A percentile compares a stretch with the other conserved stretches of the same genome.
phyloP scores from a whole-genome alignment of 768 basidiomycete genomes.

The Tephrocybe rancida region DNA sequence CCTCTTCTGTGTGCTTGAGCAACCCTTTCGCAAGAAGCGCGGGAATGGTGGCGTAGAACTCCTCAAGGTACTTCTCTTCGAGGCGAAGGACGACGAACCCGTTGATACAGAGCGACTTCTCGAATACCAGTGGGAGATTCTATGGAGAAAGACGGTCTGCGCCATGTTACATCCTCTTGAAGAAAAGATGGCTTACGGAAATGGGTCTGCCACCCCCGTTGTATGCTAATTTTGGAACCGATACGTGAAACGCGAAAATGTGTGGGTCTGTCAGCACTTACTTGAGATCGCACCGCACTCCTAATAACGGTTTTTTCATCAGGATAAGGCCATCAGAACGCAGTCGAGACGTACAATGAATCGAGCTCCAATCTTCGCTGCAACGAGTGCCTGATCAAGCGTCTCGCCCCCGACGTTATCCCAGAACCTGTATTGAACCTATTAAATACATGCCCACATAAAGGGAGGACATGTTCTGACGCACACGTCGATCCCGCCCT shows the following conservation, averaged over 20 bases:
- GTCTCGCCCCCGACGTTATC: slow-evolving; percentile 63
- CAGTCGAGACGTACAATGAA: slow-evolving; percentile 44
- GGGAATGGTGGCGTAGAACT: slow-evolving; percentile 44
- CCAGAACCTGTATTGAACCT: slow-evolving; percentile 40
- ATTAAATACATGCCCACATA: neutral
- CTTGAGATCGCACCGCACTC: slow-evolving; percentile 43
- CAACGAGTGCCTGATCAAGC: slow-evolving; percentile 54
- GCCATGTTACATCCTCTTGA: too few relatives aligned
- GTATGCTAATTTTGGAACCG: slow-evolving; percentile 22
- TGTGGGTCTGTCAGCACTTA: neutral
- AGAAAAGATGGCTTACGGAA: neutral
- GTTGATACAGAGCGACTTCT: slow-evolving; percentile 39
- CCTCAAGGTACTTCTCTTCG: slow-evolving; percentile 34
- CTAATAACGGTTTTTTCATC: slow-evolving; percentile 15
- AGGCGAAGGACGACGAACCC: slow-evolving; percentile 39
- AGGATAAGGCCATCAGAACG: neutral
- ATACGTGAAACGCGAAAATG: neutral
- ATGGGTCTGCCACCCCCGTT: slow-evolving; percentile 29
- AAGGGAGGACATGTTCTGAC: too few relatives aligned
- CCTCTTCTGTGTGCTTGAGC: slow-evolving; percentile 47
- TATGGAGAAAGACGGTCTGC: slow-evolving; percentile 14
- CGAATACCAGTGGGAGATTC: slow-evolving; percentile 40
- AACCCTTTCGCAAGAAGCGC: slow-evolving; percentile 43
- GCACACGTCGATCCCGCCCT: slow-evolving; percentile 52
- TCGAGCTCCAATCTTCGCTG: slow-evolving; percentile 42